Evolutionary conservation across 1,284 basidiomycete genomes (phyloP), one percentile per base, ranked within the genome.

Genomic region (Austropuccinia psidii): DNA sequence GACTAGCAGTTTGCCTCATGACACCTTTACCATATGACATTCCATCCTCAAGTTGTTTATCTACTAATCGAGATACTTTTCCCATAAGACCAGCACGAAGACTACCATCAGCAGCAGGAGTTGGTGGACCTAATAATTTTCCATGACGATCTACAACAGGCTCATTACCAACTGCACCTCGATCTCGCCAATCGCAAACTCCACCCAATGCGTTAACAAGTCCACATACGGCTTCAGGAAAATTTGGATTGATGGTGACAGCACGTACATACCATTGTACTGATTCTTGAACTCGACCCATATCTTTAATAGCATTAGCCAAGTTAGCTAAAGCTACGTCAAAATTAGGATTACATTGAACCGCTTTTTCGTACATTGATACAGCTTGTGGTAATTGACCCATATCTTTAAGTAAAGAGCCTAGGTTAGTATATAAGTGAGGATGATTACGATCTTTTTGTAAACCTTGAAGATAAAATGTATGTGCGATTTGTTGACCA

Each of bases 241-340:
- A 84, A 33, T 83, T 78, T 3, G 85, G 83, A 73, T 87, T 86
- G n/a, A 82, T 81, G 24, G 81, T 77, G 11, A 86, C 82, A 2
- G 86, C 86, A 9, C 85, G 82, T 9, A 83, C 81, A 76, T 87
- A 87, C 79, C 84, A 86, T 19, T 80, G 79, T 64, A 87, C 83
- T 19, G 85, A 84, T 68, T 87, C 86, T 75, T 85, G 81, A 27
- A 83, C 81, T 45, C 83, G 81, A 19, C 84, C 85, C 75, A 79
- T 79, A 74, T 86, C 85, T 76, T 85, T 85, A 77, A 87, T 80
- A 0, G 85, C 85, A 77, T 86, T 87, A n/a, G 84, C 86, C 75
- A 87, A 81, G 75, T 87, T 87, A 21, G 86, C 85, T 11, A 87
- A 80, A 0, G 86, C 86, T 61, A 87, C 84, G 67, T 86, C 86